Evolutionary conservation across 148 eudicot species (phyloP).

Genomic region (Vaccinium vitisidaea): DNA sequence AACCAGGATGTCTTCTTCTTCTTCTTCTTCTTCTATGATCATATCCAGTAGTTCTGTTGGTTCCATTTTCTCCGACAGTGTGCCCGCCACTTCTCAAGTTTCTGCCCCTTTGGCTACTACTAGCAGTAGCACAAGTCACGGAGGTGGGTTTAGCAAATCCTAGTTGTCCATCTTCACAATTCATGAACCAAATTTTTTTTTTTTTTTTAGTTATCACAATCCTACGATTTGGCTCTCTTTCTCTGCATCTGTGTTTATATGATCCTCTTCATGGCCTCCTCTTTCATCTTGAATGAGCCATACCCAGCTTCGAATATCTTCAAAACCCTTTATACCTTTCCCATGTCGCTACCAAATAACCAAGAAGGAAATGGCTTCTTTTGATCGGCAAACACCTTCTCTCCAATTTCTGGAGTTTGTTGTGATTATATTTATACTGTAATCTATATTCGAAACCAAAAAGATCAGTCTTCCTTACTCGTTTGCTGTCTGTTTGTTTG

Average conservation of each 20-base stretch:
- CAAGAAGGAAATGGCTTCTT: slow-evolving; percentile 22
- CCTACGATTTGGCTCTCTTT: slow-evolving; percentile 10
- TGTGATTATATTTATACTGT: slow-evolving; percentile 27
- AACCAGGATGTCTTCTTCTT: slow-evolving; percentile 38
- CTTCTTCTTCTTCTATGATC: slow-evolving; percentile 30
- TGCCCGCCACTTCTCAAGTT: slow-evolving; percentile 43
- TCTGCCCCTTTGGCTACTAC: slow-evolving; percentile 36
- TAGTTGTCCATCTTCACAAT: slow-evolving; percentile 25
- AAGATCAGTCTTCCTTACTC: slow-evolving; percentile 12
- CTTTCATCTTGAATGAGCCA: slow-evolving; percentile 35
- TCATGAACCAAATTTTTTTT: slow-evolving; percentile 19
- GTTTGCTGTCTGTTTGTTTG: background rate
- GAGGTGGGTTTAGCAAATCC: slow-evolving; percentile 20
- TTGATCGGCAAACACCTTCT: slow-evolving; percentile 13
- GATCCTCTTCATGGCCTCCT: slow-evolving; percentile 31
- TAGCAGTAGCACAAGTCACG: background rate
- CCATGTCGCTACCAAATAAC: slow-evolving; percentile 29
- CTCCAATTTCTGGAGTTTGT: slow-evolving; percentile 30
- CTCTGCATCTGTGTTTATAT: slow-evolving; percentile 42
- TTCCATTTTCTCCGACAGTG: slow-evolving; percentile 48
- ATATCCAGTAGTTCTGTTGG: slow-evolving; percentile 59
- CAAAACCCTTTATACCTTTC: slow-evolving; percentile 26
- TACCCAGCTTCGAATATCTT: slow-evolving; percentile 22
- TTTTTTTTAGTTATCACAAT: slow-evolving; percentile 8
- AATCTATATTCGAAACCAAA: slow-evolving; percentile 19